Evolutionary conservation across 2,329 filamentous ascomycete genomes (phyloP).

Genomic region (Meredithiella fracta): DNA sequence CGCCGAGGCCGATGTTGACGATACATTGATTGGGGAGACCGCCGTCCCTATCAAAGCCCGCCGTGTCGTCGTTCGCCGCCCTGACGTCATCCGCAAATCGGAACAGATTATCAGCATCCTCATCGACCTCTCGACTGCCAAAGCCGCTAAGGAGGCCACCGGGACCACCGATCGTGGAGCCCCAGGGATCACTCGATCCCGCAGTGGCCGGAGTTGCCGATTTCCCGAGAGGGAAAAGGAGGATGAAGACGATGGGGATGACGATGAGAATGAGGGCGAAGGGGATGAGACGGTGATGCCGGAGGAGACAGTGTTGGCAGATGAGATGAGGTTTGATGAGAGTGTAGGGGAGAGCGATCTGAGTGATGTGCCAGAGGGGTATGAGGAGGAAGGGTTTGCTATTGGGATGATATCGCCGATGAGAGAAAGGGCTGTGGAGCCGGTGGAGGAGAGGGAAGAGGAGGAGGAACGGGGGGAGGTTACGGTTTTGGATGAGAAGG

Average conservation of each 20-base stretch:
- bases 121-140: background rate
- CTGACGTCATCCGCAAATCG: conserved; percentile 44
- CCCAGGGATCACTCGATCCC: background rate
- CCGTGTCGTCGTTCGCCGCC: conserved; percentile 32
- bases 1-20: conserved; percentile 20
- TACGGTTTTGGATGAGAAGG: background rate
- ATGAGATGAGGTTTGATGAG: conserved; percentile 18
- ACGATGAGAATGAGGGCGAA: conserved; percentile 18
- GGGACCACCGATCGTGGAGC: background rate
- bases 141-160: background rate
- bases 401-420: conserved; percentile 18
- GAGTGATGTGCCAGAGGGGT: conserved; percentile 44
- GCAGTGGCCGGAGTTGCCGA: background rate
- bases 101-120: conserved; percentile 34
- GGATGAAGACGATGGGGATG: conserved; percentile 23
- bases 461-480: background rate
- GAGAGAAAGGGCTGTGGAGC: background rate
- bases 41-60: conserved; percentile 20
- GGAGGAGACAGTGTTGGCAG: conserved; percentile 18
- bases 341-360: conserved; percentile 55
- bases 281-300: conserved; percentile 2
- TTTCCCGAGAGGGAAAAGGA: conserved; percentile 20
- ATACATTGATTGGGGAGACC: background rate
- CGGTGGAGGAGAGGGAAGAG: background rate
- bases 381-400: conserved; percentile 29